Base-by-base conservation (phyloP, 331 rosid species). In the Malus hybrid region DNA sequence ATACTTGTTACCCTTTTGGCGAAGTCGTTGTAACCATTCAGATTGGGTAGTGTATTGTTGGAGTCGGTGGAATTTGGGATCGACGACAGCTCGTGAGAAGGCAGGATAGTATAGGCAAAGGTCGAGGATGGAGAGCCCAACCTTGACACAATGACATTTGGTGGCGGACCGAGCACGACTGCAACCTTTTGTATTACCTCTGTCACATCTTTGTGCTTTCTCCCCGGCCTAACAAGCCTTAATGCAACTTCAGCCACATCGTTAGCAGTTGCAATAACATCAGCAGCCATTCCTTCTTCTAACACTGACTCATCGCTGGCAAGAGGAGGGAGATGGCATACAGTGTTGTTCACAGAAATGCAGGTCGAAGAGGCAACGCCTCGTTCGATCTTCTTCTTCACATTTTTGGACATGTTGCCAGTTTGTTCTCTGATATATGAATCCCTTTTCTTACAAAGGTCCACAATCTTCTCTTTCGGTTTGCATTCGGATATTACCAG, bases 201-300 rank as follows among this genome's bases (percentile, higher is more conserved):
- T 32, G 33, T 32, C 33, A 32, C 33, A 32, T 32, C 33, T 32
- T 32, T 32, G 33, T 32, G 33, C 87, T 88, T 94, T 76, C 72
- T 94, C 68, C 99, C 99, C 0, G 99, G 99, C 88, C 93, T 90
- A 10, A 94, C 90, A 80, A 92, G 99, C 84, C 99, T 89, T 84
- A 95, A 79, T 63, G 97, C 99, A 78, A 95, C 97, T 81, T 95
- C 99, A n/a, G 99, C 97, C 34, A 97, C 99, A 24, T 97, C 89
- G 75, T 95, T 95, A 26, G 97, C 97, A 48, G 99, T 96, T 1
- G 97, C 93, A 62, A 95, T 82, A 36, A 89, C 99, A 84, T 95
- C 99, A 36, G 97, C 97, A 48, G 91, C 93, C 78, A 89, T 79
- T 68, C 97, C 99, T 6, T 84, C 97, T 86, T 91, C 93, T 75